Evolutionary conservation across 2,329 filamentous ascomycete species (phyloP), one percentile per base, ranked within the genome.

Genomic region (Neodidymelliopsis sp.): DNA sequence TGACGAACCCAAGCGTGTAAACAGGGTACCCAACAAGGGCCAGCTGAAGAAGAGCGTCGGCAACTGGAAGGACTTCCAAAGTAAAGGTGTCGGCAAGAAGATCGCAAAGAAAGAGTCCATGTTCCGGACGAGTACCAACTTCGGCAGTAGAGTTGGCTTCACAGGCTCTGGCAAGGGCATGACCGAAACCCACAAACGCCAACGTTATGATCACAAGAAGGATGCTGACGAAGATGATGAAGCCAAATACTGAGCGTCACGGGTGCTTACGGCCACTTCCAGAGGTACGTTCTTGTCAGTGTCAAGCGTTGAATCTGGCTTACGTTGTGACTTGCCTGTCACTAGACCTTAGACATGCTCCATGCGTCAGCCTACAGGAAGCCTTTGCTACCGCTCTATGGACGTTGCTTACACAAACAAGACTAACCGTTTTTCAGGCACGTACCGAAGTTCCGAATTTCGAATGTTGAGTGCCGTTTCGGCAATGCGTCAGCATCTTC

Each of bases 51-150:
- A 86, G 56, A 88, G 89, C 67, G 96, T 96, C 79, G 89, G 78
- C 67, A 96, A 94, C 70, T 99, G 94, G 94, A 89, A 97, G 70
- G 90, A 95, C 57, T 99, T 96, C 73, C 89, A 86, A 58, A 80
- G 82, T 66, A 96, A 95, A 72, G 79, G 80, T 10, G 70, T 63
- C n/a, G 62, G 64, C 50, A 86, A 84, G 67, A 71, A 78, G 51
- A 76, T 78, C n/a, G 92, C 90, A 69, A 93, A 93, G 77, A 96
- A 96, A 76, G 90, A 96, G 37, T 96, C 91, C 80, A 97, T 97
- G 92, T 97, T 97, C 72, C 86, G 92, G 35, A 97, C 92, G 2
- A 91, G 91, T 0, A 91, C 96, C 23, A 87, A 90, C 53, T 83
- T 94, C 18, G 84, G 90, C 65, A 92, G 89, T 49, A 84, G 91